These are phyloP conservation scores for Lathyrus tuberosus DNA, from an alignment of 306 rosid genomes.

Conservation along the genomic window DNA sequence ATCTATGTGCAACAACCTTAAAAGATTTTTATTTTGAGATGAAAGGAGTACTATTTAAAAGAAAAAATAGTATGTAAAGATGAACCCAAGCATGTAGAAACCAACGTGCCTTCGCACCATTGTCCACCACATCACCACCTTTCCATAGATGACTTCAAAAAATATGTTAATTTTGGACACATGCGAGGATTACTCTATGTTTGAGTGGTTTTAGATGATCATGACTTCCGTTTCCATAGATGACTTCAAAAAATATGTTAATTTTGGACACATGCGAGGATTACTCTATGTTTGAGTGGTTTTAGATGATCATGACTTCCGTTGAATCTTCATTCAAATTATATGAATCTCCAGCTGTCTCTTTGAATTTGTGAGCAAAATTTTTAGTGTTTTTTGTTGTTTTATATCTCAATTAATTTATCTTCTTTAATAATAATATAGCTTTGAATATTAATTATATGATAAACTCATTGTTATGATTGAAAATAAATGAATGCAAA, in stretches of 20 bases:
- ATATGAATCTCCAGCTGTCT: background rate
- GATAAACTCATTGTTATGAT: no score
- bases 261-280: background rate
- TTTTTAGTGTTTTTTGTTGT: background rate
- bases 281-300: slow-evolving; percentile 9
- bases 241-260: background rate
- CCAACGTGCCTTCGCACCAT: background rate
- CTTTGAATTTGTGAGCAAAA: background rate
- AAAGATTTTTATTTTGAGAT: no score
- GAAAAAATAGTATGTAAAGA: no score
- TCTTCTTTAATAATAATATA: no score
- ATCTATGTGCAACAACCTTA: no score
- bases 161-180: background rate
- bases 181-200: background rate
- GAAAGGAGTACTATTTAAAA: no score
- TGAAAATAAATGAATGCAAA: no score
- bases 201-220: slow-evolving; percentile 10
- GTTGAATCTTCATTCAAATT: background rate
- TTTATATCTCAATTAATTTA: no score
- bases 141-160: background rate
- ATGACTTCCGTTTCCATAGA: background rate
- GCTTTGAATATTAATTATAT: no score
- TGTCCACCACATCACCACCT: background rate
- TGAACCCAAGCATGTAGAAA: background rate
- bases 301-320: slow-evolving; percentile 5